Evolutionary conservation across 805 yeast species (phyloP), one percentile per base, ranked within the genome.

Genomic region (Myxozyma lipomycoides): DNA sequence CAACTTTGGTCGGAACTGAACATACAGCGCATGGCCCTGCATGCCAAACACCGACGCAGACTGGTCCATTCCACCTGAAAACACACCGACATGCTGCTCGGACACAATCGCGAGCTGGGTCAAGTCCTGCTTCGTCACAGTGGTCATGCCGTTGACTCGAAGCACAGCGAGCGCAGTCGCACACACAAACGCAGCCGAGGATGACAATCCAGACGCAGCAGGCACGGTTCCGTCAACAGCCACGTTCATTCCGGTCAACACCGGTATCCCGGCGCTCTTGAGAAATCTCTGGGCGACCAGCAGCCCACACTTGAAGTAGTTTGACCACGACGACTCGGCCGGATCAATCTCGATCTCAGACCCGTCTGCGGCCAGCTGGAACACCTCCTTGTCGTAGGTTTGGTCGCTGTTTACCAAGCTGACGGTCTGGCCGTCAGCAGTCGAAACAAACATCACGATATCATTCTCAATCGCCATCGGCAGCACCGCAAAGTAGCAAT

Each of bases 51-150:
- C 73, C 0, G 83, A 78, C 2, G 87, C 88, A 43, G 83, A 75
- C 67, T 83, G 88, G 63, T 83, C 88, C 84, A 83, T 78, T 40
- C 88, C 88, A 15, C 88, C 89, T 37, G 82, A 79, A 64, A 79
- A 82, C 43, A 83, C 84, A 30, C 88, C 89, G 30, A 83, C 78
- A 47, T 78, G 79, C 67, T 81, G 86, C 62, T 83, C 88, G 38
- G 81, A 78, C 7, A 76, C 79, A 35, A 79, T 81, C 6, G 87
- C 81, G 48, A 82, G 78, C 49, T 69, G 66, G 19, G 83, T 78
- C 54, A 83, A 17, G n/a, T 34, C 23, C n/a, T 32, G 28, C 9
- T 32, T 38, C 26, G 40, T 17, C 24, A 22, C 43, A 7, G n/a
- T 52, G 48, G 49, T 7, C 45, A 12, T 18, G 43, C 30, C 30